Base-by-base conservation (phyloP, 768 basidiomycete genomes). In the Termitomyces sp. region DNA sequence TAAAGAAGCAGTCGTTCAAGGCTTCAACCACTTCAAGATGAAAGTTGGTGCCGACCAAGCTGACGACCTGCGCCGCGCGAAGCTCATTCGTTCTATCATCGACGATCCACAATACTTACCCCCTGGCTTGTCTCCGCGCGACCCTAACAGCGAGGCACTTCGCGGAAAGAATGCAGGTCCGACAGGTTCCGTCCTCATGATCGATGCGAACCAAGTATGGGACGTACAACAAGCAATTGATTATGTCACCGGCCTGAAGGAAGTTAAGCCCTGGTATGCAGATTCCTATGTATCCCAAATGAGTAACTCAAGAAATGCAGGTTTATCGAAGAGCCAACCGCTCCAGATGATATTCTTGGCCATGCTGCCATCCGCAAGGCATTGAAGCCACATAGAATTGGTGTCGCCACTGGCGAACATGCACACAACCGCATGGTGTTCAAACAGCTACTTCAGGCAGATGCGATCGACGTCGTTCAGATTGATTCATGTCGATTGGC, bases 21-120 rank as follows among this genome's bases (percentile, higher is more conserved):
- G 95, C 21, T 98, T 98, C 82, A 96, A 92, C 73, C 94, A 97
- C 74, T 98, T 98, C 83, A 98, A 98, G 74, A 94, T 98, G 87
- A 98, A 98, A 75, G 96, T 98, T 60, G 96, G 96, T 51, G 87
- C 88, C 24, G 79, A 90, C 70, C 76, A 82, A 54, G 80, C 84
- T 38, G 83, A 87, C 67, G 96, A 97, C 71, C 75, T 94, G 50
- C 87, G 93, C 48, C 85, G 95, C 52, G 92, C 93, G 21, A 81
- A 80, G 63, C 78, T 98, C 64, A 95, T 98, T 62, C 85, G 96
- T 54, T 91, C 89, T 45, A 90, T 98, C 71, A 97, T 98, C 68
- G 96, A 98, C 65, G 86, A 98, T 72, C 91, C 93, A 4, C 81
- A 83, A 58, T 85, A 89, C 66, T 81, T 92, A 40, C 91, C 91